Evolutionary conservation across 768 basidiomycete genomes (phyloP).

Genomic region (Cantharellus anzutake): DNA sequence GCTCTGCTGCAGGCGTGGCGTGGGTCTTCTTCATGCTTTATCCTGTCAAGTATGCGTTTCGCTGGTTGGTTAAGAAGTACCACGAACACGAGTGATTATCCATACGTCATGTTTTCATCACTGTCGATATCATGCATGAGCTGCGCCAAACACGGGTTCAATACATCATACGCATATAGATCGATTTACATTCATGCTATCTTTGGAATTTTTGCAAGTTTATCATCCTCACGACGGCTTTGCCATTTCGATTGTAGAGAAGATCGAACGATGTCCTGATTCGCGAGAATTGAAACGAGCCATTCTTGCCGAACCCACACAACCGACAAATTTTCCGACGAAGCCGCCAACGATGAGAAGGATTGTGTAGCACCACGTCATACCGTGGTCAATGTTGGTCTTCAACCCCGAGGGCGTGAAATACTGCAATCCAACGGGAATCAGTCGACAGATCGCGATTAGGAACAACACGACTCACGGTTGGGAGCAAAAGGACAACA

Average conservation of each 20-base stretch:
- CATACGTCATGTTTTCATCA: constrained; percentile 62
- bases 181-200: constrained; percentile 36
- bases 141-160: constrained; percentile 20
- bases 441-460: background rate
- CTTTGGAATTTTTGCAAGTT: constrained; percentile 75
- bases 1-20: constrained; percentile 49
- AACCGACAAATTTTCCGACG: constrained; percentile 76
- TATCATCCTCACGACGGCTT: constrained; percentile 58
- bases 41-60: constrained; percentile 42
- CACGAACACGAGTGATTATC: too few species aligned
- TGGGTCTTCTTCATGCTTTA: constrained; percentile 48
- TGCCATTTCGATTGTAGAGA: constrained; percentile 89
- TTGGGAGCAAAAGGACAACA: constrained; percentile 69
- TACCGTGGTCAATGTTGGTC: constrained; percentile 66
- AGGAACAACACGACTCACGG: constrained; percentile 27
- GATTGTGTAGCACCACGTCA: constrained; percentile 74
- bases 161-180: background rate
- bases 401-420: constrained; percentile 83
- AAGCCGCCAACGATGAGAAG: constrained; percentile 68
- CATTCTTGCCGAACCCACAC: constrained; percentile 44
- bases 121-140: constrained; percentile 33
- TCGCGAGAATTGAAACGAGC: constrained; percentile 68
- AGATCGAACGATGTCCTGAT: constrained; percentile 50
- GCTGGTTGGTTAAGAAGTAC: constrained; percentile 45
- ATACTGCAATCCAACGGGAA: constrained; percentile 31